Conservation (phyloP, 768 basidiomycete species). For the Lentinus tigrinus region DNA sequence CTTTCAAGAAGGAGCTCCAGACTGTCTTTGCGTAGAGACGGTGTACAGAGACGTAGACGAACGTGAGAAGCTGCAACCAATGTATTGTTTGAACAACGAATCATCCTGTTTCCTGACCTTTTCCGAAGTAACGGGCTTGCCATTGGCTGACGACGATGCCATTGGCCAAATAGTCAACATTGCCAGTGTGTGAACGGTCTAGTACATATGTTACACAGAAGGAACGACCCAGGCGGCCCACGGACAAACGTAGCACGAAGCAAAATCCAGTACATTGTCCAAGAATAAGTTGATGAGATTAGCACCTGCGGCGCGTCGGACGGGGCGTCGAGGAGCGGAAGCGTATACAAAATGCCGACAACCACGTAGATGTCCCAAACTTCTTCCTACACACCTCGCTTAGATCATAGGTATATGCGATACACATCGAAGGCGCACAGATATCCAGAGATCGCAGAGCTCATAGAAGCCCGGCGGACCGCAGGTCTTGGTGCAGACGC, state of each 20-base stretch:
- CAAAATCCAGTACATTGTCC: neutral
- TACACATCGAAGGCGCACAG: neutral
- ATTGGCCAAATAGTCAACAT: neutral
- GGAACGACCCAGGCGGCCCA: neutral
- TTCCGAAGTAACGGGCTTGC: no score
- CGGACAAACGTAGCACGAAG: neutral
- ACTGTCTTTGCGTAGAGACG: slow-evolving; percentile 13
- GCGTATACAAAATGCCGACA: slow-evolving; percentile 8
- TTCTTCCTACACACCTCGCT: neutral
- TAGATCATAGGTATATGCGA: neutral
- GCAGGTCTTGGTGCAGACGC: slow-evolving; percentile 56
- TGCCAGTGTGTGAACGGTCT: neutral
- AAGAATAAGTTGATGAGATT: slow-evolving; percentile 3
- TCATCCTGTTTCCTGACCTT: no score
- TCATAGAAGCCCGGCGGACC: slow-evolving; percentile 64
- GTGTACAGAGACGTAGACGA: neutral
- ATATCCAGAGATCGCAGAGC: neutral
- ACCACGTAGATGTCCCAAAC: neutral
- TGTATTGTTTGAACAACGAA: neutral
- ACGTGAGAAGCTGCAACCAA: neutral
- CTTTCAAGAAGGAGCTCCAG: slow-evolving; percentile 69
- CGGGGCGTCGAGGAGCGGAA: neutral
- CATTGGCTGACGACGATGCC: no score
- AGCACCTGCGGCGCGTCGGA: neutral
- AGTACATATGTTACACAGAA: slow-evolving; percentile 14